Percentiles rank a stretch among this genome's conserved stretches.
These are phyloP conservation scores for Gaillardinia entomophila DNA, from an alignment of 805 yeast genomes.

Conservation along the genomic window DNA sequence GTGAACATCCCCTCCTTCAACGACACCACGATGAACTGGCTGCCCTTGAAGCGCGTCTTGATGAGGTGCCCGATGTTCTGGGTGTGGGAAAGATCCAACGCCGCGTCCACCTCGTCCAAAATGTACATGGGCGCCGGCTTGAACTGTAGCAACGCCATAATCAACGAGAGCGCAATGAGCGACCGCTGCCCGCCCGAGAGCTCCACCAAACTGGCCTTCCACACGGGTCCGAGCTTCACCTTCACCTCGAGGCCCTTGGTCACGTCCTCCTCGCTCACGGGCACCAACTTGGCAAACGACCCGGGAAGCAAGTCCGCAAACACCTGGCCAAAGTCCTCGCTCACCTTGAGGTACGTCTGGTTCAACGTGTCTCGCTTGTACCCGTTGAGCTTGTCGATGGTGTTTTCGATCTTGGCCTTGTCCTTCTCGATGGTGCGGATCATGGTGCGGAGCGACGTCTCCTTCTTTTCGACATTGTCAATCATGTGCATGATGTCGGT, in stretches of 20 bases:
- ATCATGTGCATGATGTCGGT: conserved; percentile 85
- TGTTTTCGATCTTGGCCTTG: conserved; percentile 82
- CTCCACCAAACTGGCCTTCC: conserved; percentile 95
- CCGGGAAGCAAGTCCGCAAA: conserved; percentile 86
- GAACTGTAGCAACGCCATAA: conserved; percentile 86
- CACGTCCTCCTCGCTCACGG: conserved; percentile 73
- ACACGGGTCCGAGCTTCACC: conserved; percentile 83
- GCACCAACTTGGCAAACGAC: conserved; percentile 83
- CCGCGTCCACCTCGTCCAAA: conserved; percentile 97
- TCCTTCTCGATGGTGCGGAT: conserved; percentile 84
- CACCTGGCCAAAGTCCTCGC: conserved; percentile 83
- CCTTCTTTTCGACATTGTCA: conserved; percentile 88
- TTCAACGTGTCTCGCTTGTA: conserved; percentile 79
- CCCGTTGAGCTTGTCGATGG: conserved; percentile 75
- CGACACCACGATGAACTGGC: conserved; percentile 94
- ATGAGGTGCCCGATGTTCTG: conserved; percentile 96
- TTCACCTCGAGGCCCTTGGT: conserved; percentile 87
- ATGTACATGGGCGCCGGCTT: conserved; percentile 99
- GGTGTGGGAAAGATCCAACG: conserved; percentile 92
- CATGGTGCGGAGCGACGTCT: conserved; percentile 67
- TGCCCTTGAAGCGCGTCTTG: conserved; percentile 89
- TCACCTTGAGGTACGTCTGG: conserved; percentile 81
- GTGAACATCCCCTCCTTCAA: conserved; percentile 98
- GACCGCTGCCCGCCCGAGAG: conserved; percentile 97
- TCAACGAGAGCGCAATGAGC: conserved; percentile 84